Base-by-base conservation (phyloP, 2,329 filamentous ascomycete species). In the Stagonosporopsis rhizophila region DNA sequence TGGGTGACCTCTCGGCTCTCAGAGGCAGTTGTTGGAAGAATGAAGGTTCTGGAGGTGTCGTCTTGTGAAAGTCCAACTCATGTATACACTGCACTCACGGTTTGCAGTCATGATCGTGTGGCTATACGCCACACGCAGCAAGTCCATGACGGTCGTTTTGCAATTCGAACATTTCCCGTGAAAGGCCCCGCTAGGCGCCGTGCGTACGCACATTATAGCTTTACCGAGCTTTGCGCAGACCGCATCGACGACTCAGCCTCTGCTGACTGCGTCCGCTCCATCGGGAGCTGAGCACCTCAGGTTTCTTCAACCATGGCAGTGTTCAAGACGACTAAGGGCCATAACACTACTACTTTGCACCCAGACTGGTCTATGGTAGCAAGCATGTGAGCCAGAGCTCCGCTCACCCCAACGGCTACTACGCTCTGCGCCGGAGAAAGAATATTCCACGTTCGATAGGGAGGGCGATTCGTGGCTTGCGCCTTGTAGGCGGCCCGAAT, bases 401-500 rank as follows among this genome's bases (percentile, higher is more conserved):
- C 11, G 1, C 39, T 44, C 35, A 64, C 62, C 4, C 37, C 51
- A 8, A 52, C 34, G 25, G 58, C 52, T 46, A 59, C 56, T 11
- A 28, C 22, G 6, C 54, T 52, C n/a, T 60, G 58, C 23, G 61
- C 59, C 12, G 30, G 34, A 19, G 58, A 44, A 19, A 55, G 5
- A 14, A 62, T 44, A n/a, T 62, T 39, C 3, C 57, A 8, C 3
- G 44, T 64, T 37, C 66, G 62, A 20, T 65, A 55, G 3, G 62
- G 61, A 46, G 68, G 58, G 28, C 63, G 46, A 8, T 53, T 46
- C 12, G 64, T 52, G 4, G 34, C 56, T 9, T 66, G 60, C 6
- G 61, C 58, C 47, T 67, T 64, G 54, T 65, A 69, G 4, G 62
- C 59, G 20, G 66, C 59, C 22, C 60, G 47, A 38, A 69, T 63